Conservation (phyloP, 441 rosid genomes). For the Daphne laureola region DNA sequence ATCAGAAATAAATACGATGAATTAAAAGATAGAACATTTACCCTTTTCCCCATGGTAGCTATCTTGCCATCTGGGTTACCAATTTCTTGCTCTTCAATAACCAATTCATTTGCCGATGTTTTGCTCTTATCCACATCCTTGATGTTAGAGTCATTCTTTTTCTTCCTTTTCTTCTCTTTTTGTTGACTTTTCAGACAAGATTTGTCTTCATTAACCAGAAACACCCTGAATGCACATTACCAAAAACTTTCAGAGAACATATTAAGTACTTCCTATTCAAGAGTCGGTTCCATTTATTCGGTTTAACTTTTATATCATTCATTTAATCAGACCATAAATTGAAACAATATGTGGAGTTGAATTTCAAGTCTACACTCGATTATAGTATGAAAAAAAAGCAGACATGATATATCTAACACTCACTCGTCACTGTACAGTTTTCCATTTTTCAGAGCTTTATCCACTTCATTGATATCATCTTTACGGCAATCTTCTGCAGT, state of each 20-base stretch:
- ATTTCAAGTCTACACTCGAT: no score
- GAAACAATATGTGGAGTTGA: no score
- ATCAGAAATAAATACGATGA: background rate
- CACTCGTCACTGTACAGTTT: no score
- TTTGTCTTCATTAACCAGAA: slow-evolving; percentile 13
- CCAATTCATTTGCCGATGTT: slow-evolving; percentile 31
- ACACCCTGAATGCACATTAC: slow-evolving; percentile 13
- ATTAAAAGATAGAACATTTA: slow-evolving; percentile 9
- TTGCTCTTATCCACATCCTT: slow-evolving; percentile 7
- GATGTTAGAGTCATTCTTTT: slow-evolving; percentile 11
- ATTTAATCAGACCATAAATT: no score
- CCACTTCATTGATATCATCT: slow-evolving; percentile 11
- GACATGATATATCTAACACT: background rate
- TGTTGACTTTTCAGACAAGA: slow-evolving; percentile 13
- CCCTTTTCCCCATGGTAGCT: slow-evolving; percentile 46
- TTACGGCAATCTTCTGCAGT: background rate
- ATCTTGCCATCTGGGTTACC: slow-evolving; percentile 36
- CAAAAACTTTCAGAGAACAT: no score
- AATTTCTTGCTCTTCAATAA: slow-evolving; percentile 33
- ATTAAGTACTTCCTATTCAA: no score
- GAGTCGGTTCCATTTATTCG: no score
- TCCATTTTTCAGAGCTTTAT: slow-evolving; percentile 12
- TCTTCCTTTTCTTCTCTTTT: slow-evolving; percentile 24
- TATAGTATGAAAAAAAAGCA: no score
- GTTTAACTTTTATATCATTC: no score